Evolutionary conservation across 169 alveolate genomes (phyloP).

Genomic region (Eimeria maxima): DNA sequence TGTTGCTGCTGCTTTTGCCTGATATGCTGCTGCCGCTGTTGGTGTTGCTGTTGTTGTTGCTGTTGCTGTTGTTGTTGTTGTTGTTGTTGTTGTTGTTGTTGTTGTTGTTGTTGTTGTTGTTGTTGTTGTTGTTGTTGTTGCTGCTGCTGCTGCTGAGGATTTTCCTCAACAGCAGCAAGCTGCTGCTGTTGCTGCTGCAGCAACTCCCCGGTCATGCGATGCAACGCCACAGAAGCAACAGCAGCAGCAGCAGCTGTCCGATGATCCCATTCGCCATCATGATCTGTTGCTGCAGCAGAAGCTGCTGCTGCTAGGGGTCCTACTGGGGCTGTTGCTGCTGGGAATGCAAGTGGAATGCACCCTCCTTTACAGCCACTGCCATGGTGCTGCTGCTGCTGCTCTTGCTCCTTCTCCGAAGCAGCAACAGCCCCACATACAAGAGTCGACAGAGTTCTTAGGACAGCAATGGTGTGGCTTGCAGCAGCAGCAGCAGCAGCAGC

Average conservation of each 20-base stretch:
- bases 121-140: not conserved
- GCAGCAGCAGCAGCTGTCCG: not conserved
- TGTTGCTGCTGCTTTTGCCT: not conserved
- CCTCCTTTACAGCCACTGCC: not conserved
- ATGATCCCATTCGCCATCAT: not conserved
- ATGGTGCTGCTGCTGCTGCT: slow-evolving; percentile 28
- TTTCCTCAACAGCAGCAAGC: not conserved
- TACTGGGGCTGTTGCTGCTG: slow-evolving; percentile 8
- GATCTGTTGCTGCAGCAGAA: not conserved
- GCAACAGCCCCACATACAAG: not conserved
- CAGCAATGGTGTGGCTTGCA: slow-evolving; percentile 7
- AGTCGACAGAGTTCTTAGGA: not conserved
- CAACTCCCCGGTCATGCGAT: slow-evolving; percentile 12
- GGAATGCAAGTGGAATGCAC: not conserved
- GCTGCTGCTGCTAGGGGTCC: too few species aligned
- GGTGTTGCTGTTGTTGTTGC: not conserved
- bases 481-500: slow-evolving; percentile 23
- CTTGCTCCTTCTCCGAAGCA: not conserved
- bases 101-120: not conserved
- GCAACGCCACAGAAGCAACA: not conserved
- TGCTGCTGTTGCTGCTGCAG: not conserved
- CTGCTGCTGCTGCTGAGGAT: not conserved
- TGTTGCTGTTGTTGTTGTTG: not conserved
- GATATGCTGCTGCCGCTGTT: too few species aligned
- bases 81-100: not conserved